phyloP scores from a whole-genome alignment of 306 rosid genomes.

The Dalbergia cultrata region DNA sequence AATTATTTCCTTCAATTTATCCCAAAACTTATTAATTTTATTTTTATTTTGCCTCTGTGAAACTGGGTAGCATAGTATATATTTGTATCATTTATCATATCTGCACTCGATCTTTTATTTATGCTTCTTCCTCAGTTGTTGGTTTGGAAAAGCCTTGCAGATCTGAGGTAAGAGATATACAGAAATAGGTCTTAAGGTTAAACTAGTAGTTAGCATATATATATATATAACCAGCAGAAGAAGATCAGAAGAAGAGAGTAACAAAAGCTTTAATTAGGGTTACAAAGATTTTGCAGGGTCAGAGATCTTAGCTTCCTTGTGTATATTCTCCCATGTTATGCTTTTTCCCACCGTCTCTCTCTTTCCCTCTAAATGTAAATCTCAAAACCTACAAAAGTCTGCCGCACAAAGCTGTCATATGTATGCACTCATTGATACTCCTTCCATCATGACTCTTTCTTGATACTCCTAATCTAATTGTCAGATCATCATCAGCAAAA shows the following conservation, averaged over 20 bases:
- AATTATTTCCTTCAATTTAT: background rate
- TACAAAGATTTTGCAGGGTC: slow-evolving; percentile 49
- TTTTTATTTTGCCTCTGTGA: slow-evolving; percentile 33
- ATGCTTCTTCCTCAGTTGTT: slow-evolving; percentile 43
- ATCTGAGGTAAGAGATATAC: slow-evolving; percentile 51
- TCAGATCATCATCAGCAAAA: slow-evolving; percentile 25
- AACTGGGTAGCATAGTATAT: slow-evolving; percentile 22
- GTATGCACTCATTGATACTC: slow-evolving; percentile 49
- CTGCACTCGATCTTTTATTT: slow-evolving; percentile 17
- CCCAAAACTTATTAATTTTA: background rate
- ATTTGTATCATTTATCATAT: slow-evolving; percentile 1
- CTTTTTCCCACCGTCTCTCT: slow-evolving; percentile 48
- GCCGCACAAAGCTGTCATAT: slow-evolving; percentile 53
- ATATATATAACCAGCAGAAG: background rate
- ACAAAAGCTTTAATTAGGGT: slow-evolving; percentile 51
- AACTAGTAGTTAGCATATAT: background rate
- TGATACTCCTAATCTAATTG: slow-evolving; percentile 14
- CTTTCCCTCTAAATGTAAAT: slow-evolving; percentile 49
- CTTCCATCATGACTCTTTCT: slow-evolving; percentile 52
- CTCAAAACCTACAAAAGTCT: slow-evolving; percentile 43
- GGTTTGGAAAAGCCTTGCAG: slow-evolving; percentile 34
- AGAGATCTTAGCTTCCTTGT: slow-evolving; percentile 54
- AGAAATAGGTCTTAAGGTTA: slow-evolving; percentile 45
- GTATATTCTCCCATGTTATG: slow-evolving; percentile 43
- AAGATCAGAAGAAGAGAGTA: slow-evolving; percentile 37